A percentile compares a stretch with the other conserved stretches of the same genome.
Evolutionary conservation across 768 basidiomycete species (phyloP).

Genomic region (Lactarius quietus): DNA sequence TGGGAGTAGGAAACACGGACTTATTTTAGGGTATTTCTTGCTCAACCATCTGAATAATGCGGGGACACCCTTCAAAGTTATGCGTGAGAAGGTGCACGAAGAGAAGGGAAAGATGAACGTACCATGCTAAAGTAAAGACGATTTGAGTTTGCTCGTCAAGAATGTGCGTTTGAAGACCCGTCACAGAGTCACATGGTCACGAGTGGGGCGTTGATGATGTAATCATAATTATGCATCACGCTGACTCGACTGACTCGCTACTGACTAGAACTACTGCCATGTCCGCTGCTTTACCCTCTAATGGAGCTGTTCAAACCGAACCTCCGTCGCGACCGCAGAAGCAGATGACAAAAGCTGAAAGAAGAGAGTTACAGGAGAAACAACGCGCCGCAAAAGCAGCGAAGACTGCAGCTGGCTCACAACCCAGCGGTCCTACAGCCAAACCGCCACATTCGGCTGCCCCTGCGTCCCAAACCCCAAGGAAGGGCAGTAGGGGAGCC

Average conservation of each 20-base stretch:
- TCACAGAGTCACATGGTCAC: neutral
- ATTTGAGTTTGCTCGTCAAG: neutral
- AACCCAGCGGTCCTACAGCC: neutral
- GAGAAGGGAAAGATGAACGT: neutral
- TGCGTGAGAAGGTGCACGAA: neutral
- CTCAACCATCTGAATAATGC: slow-evolving; percentile 98
- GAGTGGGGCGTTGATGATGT: neutral
- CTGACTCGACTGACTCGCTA: neutral
- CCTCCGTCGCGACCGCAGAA: slow-evolving; percentile 25
- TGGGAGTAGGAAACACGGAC: slow-evolving; percentile 42
- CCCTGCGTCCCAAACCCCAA: slow-evolving; percentile 2
- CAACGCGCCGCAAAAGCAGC: slow-evolving; percentile 27
- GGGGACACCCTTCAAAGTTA: slow-evolving; percentile 75
- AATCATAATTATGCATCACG: neutral
- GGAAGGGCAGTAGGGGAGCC: slow-evolving; percentile 10
- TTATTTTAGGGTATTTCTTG: slow-evolving; percentile 97
- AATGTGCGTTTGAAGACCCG: neutral
- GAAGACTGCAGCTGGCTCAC: slow-evolving; percentile 1
- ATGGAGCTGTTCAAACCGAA: slow-evolving; percentile 7
- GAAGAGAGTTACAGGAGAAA: slow-evolving; percentile 27
- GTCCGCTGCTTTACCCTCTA: slow-evolving; percentile 9
- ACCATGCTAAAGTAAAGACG: slow-evolving; percentile 12
- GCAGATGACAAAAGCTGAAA: slow-evolving; percentile 37
- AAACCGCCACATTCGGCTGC: slow-evolving; percentile 12
- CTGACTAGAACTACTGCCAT: neutral